Evolutionary conservation across 495 filamentous ascomycete genomes (phyloP), one percentile per base, ranked within the genome.

Genomic region (Aspergillus wentii): DNA sequence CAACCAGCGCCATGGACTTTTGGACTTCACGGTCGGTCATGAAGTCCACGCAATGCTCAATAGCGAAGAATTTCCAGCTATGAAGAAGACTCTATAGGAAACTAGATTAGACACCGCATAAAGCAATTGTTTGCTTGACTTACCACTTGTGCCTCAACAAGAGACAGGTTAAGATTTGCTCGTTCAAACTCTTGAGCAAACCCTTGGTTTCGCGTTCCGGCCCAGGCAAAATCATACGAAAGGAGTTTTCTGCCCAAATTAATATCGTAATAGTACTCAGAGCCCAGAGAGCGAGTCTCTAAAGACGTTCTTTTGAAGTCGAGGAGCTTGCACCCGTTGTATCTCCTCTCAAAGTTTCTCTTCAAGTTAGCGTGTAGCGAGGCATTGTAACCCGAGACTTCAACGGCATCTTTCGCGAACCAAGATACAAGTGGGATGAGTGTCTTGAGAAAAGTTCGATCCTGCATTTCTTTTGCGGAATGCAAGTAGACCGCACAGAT

Each of bases 401-500:
- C 64, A 16, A 91, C 84, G 3, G 81, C 92, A 49, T 82, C 76
- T 26, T 83, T 72, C 14, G 82, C 63, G 50, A 85, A 84, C 65
- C 88, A 95, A 33, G 77, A 75, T 4, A 98, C 64, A 41, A 85
- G 76, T 8, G 80, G 76, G 25, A 88, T 71, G 1, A 97, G 54
- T 3, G 79, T 75, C 29, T 76, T 79, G 13, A 85, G 69, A 41
- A 89, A 80, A 1, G 71, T 63, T 7, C 68, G 66, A 49, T 82
- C 74, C n/a, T 78, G 76, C 33, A 79, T 70, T 54, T 94, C 85
- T 23, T 86, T 83, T 14, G 80, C 68, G 32, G 85, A 79, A 58
- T 95, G 90, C 14, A 95, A 61, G 59, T 91, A 87, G 68, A 97
- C 88, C n/a, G 91, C 82, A 29, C 95, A 78, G 32, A 94, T 81